phyloP scores from a whole-genome alignment of 2,329 filamentous ascomycete genomes.

The Tolypocladium pustulatum region DNA sequence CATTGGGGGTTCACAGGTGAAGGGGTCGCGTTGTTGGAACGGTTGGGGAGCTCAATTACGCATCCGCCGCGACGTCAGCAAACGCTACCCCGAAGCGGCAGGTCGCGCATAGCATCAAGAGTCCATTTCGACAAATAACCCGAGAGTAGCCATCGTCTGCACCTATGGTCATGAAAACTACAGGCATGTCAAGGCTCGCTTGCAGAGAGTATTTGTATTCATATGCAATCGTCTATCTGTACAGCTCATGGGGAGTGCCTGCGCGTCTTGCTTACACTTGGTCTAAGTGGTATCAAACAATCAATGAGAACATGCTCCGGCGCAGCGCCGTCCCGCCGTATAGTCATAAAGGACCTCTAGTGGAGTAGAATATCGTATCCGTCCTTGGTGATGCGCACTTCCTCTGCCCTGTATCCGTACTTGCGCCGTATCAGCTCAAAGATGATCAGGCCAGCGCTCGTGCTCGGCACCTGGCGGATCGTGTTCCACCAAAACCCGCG shows the following conservation, averaged over 20 bases:
- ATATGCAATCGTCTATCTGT: not conserved
- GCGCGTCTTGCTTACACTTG: not conserved
- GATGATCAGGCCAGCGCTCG: conserved; percentile 65
- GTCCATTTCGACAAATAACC: not conserved
- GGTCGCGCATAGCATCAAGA: not conserved
- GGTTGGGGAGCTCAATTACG: not conserved
- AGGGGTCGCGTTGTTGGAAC: not conserved
- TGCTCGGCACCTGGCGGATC: conserved; percentile 64
- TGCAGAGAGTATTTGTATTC: not conserved
- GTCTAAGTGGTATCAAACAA: not conserved
- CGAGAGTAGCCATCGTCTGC: not conserved
- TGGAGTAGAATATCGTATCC: conserved; percentile 60
- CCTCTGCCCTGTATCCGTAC: conserved; percentile 53
- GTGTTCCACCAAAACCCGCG: conserved; percentile 63
- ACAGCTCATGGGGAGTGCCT: not conserved
- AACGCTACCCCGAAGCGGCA: not conserved
- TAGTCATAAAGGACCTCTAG: conserved; percentile 4
- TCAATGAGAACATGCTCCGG: not conserved
- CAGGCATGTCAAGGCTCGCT: not conserved
- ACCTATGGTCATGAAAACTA: not conserved
- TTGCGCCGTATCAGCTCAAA: conserved; percentile 68
- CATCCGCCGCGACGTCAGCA: not conserved
- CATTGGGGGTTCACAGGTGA: not conserved
- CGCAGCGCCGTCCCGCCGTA: not conserved
- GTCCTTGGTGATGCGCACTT: conserved; percentile 54